phyloP scores from a whole-genome alignment of 2,329 filamentous ascomycete genomes.

The Calonectria hawksworthii region DNA sequence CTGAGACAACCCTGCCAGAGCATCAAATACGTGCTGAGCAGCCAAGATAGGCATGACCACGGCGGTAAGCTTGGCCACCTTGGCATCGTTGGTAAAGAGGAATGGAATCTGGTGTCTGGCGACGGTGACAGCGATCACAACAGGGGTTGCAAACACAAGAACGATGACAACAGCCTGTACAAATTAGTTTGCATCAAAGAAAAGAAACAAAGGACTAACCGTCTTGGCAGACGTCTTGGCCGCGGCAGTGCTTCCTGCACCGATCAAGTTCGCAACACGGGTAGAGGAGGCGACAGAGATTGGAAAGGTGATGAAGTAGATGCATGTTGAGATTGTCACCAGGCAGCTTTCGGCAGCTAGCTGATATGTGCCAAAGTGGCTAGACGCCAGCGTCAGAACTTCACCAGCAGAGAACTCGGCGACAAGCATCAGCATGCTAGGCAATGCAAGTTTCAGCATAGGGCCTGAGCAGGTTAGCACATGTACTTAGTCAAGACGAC shows the following conservation, averaged over 20 bases:
- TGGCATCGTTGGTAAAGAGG: conserved; percentile 80
- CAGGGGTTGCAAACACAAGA: conserved; percentile 83
- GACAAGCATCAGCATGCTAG: conserved; percentile 92
- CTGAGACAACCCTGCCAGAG: conserved; percentile 82
- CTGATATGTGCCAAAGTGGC: conserved; percentile 82
- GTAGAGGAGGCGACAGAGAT: conserved; percentile 91
- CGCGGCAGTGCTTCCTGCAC: conserved; percentile 83
- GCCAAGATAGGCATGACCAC: conserved; percentile 83
- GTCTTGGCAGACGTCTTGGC: conserved; percentile 85
- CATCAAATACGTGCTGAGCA: conserved; percentile 91
- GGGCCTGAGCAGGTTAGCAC: background rate
- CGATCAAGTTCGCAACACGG: conserved; percentile 91
- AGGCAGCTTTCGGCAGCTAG: conserved; percentile 92
- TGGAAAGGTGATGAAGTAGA: conserved; percentile 93
- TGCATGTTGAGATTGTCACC: conserved; percentile 81
- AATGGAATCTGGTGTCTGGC: conserved; percentile 81
- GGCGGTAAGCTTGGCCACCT: conserved; percentile 79
- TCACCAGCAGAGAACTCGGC: conserved; percentile 96
- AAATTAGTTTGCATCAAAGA: conserved; percentile 37
- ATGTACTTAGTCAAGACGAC: background rate
- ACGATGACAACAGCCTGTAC: conserved; percentile 66
- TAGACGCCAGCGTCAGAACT: conserved; percentile 84
- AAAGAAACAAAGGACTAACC: conserved; percentile 54
- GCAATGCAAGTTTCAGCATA: conserved; percentile 89
- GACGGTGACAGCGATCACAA: conserved; percentile 76